phyloP scores from a whole-genome alignment of 306 rosid genomes.

The Prunus persica region Prunus_persica_NCBIv2 NC_034016.1:663001-663500 shows the following conservation, averaged over 20 bases:
- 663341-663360: constrained; percentile 18
- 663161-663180: too few species aligned
- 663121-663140: too few species aligned
- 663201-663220: too few species aligned
- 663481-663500: background rate
- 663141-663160: too few species aligned
- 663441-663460: constrained; percentile 16
- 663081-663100: too few species aligned
- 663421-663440: constrained; percentile 20
- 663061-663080: too few species aligned
- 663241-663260: background rate
- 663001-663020: too few species aligned
- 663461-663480: constrained; percentile 7
- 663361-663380: constrained; percentile 27
- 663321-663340: constrained; percentile 2
- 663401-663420: background rate
- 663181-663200: too few species aligned
- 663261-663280: constrained; percentile 1
- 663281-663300: background rate
- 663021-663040: too few species aligned
- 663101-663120: too few species aligned
- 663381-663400: background rate
- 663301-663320: background rate
- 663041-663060: too few species aligned
- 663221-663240: too few species aligned